Evolutionary conservation across 2,329 filamentous ascomycete species (phyloP), one percentile per base, ranked within the genome.

Genomic region (Penicillium sp.): DNA sequence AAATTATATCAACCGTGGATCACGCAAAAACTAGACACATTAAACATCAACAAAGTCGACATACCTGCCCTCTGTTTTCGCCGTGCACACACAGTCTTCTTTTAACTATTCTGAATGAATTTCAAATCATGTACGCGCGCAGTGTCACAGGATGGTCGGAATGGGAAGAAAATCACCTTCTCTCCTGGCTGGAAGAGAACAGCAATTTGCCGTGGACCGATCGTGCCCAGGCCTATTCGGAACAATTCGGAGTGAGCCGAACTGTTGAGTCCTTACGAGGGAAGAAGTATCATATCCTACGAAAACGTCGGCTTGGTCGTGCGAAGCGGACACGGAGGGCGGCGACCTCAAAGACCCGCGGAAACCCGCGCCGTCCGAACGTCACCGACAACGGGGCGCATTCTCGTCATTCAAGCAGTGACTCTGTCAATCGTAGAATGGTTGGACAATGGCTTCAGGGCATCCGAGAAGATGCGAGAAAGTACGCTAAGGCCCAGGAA

Each of bases 281-380:
- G 37, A 58, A 58, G 16, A 58, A 52, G 26, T 53, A 58, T 14
- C 22, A 58, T 52, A 58, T 53, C 38, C 37, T 58, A 40, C 48
- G 55, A 35, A 57, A 57, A 48, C 33, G 45, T 33, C 55, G 55
- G 35, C 30, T 25, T 48, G 25, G 42, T 57, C 28, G 42, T 30
- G 42, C 37, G 16, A 51, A 45, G 51, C 35, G 43, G 19, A 30
- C 48, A n/a, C 48, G 0, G 28, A 16, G 16, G 48, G 22, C 48
- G 48, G 19, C 40, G 3, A 46, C 40, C 38, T 45, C 19, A 25
- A 13, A 16, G 33, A 28, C 26, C 40, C 11, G 33, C 33, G 28
- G 28, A 54, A 55, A 22, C 2, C 33, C 33, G 33, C 11, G 10
- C 3, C 13, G 19, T 22, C 33, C 13, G 33, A 35, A 35, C 11